phyloP scores from a whole-genome alignment of 176 grass and related monocot genomes.

The Typha latifolia region DNA sequence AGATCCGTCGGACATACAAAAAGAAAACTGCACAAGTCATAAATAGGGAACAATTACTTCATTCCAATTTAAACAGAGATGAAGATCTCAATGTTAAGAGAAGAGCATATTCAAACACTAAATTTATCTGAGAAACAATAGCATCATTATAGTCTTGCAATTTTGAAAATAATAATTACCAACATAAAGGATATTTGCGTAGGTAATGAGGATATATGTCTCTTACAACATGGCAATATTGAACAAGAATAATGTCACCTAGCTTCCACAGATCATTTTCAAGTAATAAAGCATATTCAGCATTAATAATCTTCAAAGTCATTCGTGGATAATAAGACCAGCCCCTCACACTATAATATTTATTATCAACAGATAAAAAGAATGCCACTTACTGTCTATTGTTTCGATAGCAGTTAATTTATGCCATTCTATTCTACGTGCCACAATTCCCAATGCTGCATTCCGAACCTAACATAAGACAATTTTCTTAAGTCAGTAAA shows the following conservation, averaged over 20 bases:
- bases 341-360: neutral
- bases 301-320: too few relatives aligned
- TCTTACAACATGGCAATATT: too few relatives aligned
- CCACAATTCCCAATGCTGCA: conserved; percentile 73
- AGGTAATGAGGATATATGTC: too few relatives aligned
- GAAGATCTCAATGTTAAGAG: conserved; percentile 1
- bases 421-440: conserved; percentile 68
- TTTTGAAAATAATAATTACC: too few relatives aligned
- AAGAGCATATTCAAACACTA: conserved; percentile 5
- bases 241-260: too few relatives aligned
- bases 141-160: too few relatives aligned
- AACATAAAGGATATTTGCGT: too few relatives aligned
- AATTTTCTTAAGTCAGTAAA: neutral
- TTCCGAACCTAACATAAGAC: conserved; percentile 50
- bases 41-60: conserved; percentile 12
- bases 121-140: conserved; percentile 1
- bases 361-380: conserved; percentile 6
- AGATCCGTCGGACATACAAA: conserved; percentile 77
- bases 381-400: conserved; percentile 63
- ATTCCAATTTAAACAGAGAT: neutral
- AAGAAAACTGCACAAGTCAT: conserved; percentile 76
- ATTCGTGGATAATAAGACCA: neutral
- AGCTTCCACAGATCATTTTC: too few relatives aligned
- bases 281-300: too few relatives aligned
- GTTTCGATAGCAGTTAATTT: conserved; percentile 61